Conservation (phyloP, 805 yeast species). For the Barnettozyma sucrosica region DNA sequence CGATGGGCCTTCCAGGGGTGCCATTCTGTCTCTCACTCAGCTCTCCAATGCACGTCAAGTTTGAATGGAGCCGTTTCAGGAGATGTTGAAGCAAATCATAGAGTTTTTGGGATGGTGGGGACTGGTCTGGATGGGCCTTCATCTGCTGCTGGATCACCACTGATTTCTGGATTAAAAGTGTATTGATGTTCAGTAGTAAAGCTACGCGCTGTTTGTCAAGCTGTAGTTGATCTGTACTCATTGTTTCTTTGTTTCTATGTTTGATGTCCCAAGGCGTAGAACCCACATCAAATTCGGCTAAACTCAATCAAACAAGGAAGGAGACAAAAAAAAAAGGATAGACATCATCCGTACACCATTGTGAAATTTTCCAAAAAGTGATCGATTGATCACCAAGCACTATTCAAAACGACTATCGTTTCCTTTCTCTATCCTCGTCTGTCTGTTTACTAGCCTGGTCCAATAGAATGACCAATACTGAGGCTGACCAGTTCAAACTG, state of each 20-base stretch:
- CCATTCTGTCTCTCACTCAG: slow-evolving; percentile 22
- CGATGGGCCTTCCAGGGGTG: not conserved
- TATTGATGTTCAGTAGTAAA: slow-evolving; percentile 22
- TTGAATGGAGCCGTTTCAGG: slow-evolving; percentile 24
- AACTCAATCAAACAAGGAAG: too few species aligned
- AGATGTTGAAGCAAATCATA: slow-evolving; percentile 21
- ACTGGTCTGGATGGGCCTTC: slow-evolving; percentile 11
- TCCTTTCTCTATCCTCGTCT: too few species aligned
- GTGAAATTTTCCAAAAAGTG: not conserved
- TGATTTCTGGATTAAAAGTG: slow-evolving; percentile 23
- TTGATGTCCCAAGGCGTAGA: not conserved
- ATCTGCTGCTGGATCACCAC: slow-evolving; percentile 22
- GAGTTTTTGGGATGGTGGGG: slow-evolving; percentile 14
- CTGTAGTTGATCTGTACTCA: slow-evolving; percentile 14
- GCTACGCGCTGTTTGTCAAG: slow-evolving; percentile 23
- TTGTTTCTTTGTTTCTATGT: slow-evolving; percentile 1
- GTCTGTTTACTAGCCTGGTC: not conserved
- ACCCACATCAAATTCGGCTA: not conserved
- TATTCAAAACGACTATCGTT: too few species aligned
- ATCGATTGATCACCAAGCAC: too few species aligned
- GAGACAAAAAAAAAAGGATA: not conserved
- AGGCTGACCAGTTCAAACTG: slow-evolving; percentile 51
- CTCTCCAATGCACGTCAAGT: slow-evolving; percentile 27
- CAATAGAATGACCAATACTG: slow-evolving; percentile 13
- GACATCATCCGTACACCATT: not conserved